These are phyloP conservation scores for Metarhizium sp. DNA, from an alignment of 2,329 filamentous ascomycete species.

Conservation along the genomic window DNA sequence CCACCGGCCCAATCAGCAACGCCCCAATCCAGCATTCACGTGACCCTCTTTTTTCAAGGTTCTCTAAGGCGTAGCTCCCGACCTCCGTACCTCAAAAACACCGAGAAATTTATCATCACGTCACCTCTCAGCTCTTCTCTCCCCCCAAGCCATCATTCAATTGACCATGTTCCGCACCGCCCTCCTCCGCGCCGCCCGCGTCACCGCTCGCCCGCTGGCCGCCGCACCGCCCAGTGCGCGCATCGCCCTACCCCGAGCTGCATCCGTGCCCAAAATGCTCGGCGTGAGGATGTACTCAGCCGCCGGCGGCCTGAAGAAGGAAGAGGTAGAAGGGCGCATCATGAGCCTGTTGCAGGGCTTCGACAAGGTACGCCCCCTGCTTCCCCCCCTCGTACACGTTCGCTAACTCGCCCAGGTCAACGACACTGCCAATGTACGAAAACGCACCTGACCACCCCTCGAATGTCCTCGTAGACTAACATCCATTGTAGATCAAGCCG, in stretches of 20 bases:
- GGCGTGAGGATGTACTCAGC: slow-evolving; percentile 80
- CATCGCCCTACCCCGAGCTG: slow-evolving; percentile 44
- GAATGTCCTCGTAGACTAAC: slow-evolving; percentile 6
- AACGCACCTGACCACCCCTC: not conserved
- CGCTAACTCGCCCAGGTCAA: slow-evolving; percentile 47
- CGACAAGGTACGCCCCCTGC: slow-evolving; percentile 58
- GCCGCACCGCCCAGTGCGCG: slow-evolving; percentile 46
- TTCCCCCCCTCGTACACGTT: not conserved
- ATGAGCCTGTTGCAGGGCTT: slow-evolving; percentile 89
- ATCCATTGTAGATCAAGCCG: slow-evolving; percentile 58
- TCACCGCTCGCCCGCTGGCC: slow-evolving; percentile 38
- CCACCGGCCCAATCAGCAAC: slow-evolving; percentile 1
- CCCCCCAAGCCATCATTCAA: slow-evolving; percentile 4
- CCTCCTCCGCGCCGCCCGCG: slow-evolving; percentile 67
- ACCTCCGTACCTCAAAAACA: slow-evolving; percentile 17
- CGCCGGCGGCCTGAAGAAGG: slow-evolving; percentile 64
- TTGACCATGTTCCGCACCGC: slow-evolving; percentile 76
- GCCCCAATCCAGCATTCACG: slow-evolving; percentile 6
- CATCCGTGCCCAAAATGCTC: slow-evolving; percentile 22
- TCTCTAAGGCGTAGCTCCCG: slow-evolving; percentile 11
- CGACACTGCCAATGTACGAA: slow-evolving; percentile 52
- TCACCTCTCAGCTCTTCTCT: too few species aligned
- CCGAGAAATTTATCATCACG: slow-evolving; percentile 39
- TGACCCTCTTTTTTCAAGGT: slow-evolving; percentile 6
- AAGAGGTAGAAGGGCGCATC: slow-evolving; percentile 86